Base-by-base conservation (phyloP, 257 asterid genomes). In the Nicotiana tabacum region DNA sequence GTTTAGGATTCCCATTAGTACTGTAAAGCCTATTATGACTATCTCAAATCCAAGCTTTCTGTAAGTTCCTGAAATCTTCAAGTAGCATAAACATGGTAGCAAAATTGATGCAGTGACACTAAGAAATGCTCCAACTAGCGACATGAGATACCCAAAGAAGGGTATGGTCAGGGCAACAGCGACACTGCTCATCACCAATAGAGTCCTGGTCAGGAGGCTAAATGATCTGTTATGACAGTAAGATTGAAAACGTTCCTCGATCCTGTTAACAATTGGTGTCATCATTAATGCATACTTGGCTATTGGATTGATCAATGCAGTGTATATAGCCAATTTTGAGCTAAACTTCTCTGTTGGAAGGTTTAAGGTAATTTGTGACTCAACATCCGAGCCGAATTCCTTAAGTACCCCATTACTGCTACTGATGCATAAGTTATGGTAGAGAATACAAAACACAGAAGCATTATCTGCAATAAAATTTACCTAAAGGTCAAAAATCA, bases 221-320 rank as follows among this genome's bases (percentile, higher is more conserved):
- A 68, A 74, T 1, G 81, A 33, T 3, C 4, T 21, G 21, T 21
- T 21, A 33, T 33, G 39, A 35, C 81, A 13, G 17, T 39, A 11
- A 21, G 88, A 67, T 43, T 16, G 67, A 35, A 91, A 66, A 7
- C 87, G 84, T 9, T 68, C 87, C 83, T 95, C 98, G 0, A 88
- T 85, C 0, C 92, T 90, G 66, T 57, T 88, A 48, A 95, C 87
- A 2, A 92, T 81, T 5, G 99, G 99, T 18, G 88, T 91, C 18
- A 92, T 89, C 98, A 95, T 95, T 85, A 92, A 62, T 2, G 97
- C 93, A 37, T 91, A 95, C 56, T 95, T 95, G 6, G 98, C 97
- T 7, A 95, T 81, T 1, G 98, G 98, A 83, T 90, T 95, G 30
- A 95, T 89, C n/a, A 93, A 82, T 4, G 98, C 93, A 2, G 98